Evolutionary conservation across 768 basidiomycete genomes (phyloP), one percentile per base, ranked within the genome.

Genomic region (Russula sp.): DNA sequence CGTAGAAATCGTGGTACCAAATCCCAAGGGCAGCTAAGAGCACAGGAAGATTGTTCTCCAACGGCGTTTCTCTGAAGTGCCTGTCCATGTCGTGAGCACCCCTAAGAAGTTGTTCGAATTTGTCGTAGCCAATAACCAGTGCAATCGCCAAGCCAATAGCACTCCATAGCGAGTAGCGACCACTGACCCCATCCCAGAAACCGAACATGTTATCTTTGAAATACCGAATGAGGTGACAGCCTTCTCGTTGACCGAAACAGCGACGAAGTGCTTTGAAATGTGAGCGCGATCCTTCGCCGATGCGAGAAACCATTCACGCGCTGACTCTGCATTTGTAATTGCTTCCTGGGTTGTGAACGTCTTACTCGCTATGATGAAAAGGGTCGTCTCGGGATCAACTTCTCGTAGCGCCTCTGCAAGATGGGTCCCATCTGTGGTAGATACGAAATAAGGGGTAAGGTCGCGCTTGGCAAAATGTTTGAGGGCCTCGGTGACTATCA

Each of bases 111-210:
- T 89, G 78, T 74, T 91, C 88, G 74, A 98, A 98, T 81, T 95
- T 91, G 42, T 97, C 90, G 73, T 86, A 97, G 3, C 97, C 97
- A 71, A 98, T 90, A 51, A 87, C 89, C 56, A 98, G 79, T 44
- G 92, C 90, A 76, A 99, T 98, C 51, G 92, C 90, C 63, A 98
- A 81, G 64, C 97, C 97, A 70, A 99, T 98, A 36, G 97, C 96
- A 66, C 92, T 94, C 96, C 97, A 98, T 68, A 99, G 81, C 71
- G 90, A 94, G 84, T 99, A 99, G 67, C 96, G 86, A 30, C 97
- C 97, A 67, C 97, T 96, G 67, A 99, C 97, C 97, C 97, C 98
- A 77, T 98, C 97, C 96, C 96, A 99, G 85, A 99, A 98, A 74
- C 90, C 87, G 85, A 99, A 99, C 95, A 99, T 99, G 79, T 98